phyloP scores from a whole-genome alignment of 2,329 filamentous ascomycete genomes.

The Rhynchosporium agropyri region DNA sequence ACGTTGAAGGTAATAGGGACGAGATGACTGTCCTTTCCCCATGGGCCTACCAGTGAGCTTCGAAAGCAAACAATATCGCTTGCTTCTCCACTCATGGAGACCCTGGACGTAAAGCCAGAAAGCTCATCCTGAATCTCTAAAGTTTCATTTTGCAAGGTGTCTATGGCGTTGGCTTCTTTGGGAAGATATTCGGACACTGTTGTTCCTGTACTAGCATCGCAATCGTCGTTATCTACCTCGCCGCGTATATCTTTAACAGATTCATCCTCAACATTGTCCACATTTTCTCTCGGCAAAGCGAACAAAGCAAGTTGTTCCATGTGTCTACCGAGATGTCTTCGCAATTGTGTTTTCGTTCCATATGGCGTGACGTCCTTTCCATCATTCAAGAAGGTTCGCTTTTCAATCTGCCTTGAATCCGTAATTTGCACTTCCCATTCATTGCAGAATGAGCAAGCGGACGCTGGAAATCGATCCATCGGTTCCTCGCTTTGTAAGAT shows the following conservation, averaged over 20 bases:
- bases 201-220: neutral
- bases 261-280: conserved; percentile 22
- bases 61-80: neutral
- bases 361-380: conserved; percentile 20
- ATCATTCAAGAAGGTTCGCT: conserved; percentile 20
- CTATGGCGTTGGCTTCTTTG: neutral
- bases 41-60: neutral
- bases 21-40: neutral
- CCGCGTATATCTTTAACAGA: neutral
- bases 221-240: neutral
- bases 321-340: conserved; percentile 34
- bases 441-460: conserved; percentile 41
- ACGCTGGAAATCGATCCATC: conserved; percentile 29
- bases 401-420: conserved; percentile 21
- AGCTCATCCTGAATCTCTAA: neutral
- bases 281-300: conserved; percentile 26
- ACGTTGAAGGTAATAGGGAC: neutral
- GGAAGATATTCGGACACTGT: neutral
- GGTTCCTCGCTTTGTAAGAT: conserved; percentile 35
- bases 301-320: conserved; percentile 39
- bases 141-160: neutral
- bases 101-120: neutral
- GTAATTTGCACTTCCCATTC: conserved; percentile 36
- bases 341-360: conserved; percentile 29
- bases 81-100: neutral